Percentiles rank a stretch among this genome's conserved stretches.
These are phyloP conservation scores for Boletus calvinii DNA, from an alignment of 1,284 basidiomycete genomes.

Conservation along the genomic window DNA sequence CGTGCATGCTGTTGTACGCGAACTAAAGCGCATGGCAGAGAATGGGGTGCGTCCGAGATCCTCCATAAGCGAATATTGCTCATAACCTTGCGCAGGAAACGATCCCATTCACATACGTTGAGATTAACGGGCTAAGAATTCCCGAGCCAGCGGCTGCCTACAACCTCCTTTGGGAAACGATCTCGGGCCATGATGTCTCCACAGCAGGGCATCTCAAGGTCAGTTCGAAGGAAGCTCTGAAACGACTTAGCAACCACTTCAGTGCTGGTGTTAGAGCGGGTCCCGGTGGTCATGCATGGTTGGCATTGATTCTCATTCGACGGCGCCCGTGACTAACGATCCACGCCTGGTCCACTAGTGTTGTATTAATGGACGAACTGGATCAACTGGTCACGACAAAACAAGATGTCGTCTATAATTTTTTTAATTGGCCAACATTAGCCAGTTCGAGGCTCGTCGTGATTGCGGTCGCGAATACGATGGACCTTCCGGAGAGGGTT, in stretches of 20 bases:
- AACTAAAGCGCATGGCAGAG: conserved; percentile 85
- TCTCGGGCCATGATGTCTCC: conserved; percentile 70
- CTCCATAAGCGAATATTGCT: not conserved
- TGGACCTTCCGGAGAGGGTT: conserved; percentile 95
- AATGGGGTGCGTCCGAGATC: conserved; percentile 53
- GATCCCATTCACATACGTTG: conserved; percentile 93
- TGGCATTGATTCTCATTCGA: conserved; percentile 17
- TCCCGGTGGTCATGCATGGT: conserved; percentile 74
- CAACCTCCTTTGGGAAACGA: conserved; percentile 84
- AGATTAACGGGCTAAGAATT: conserved; percentile 96
- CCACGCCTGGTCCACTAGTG: conserved; percentile 45
- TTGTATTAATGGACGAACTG: conserved; percentile 97
- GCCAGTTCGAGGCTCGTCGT: conserved; percentile 87
- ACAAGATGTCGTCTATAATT: conserved; percentile 98
- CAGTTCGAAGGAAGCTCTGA: conserved; percentile 70
- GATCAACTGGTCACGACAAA: conserved; percentile 95
- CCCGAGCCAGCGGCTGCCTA: conserved; percentile 89
- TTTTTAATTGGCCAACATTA: conserved; percentile 99
- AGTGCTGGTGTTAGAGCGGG: conserved; percentile 52
- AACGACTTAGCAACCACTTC: conserved; percentile 64
- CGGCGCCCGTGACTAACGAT: not conserved
- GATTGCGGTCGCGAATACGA: conserved; percentile 96
- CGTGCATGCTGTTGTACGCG: conserved; percentile 87
- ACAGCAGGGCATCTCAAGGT: conserved; percentile 63
- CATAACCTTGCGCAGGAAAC: conserved; percentile 60